Base-by-base conservation (phyloP, 306 rosid genomes). In the Sechiopsis laciniata region DNA sequence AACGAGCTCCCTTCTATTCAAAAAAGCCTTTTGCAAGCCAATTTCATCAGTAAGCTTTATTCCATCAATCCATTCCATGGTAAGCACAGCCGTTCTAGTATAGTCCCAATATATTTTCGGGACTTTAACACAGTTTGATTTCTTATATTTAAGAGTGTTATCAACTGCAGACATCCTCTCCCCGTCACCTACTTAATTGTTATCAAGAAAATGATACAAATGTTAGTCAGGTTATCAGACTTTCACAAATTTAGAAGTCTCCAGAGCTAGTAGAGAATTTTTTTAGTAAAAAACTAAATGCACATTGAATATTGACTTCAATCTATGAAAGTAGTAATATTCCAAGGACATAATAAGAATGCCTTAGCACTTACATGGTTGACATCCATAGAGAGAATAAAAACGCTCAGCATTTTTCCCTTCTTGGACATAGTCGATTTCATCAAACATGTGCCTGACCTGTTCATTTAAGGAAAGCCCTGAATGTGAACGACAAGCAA, bases 361-460 rank as follows among this genome's bases (percentile, higher is more conserved):
- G 50, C 57, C 76, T 68, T 17, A 75, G 60, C 55, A 62, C 95
- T 86, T 86, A 89, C 99, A 37, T 74, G 92, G 80, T 80, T 50
- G 60, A 60, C 62, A 71, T 84, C 90, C 79, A 77, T 89, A 94
- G 50, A 94, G 91, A 78, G 91, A 81, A 73, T 89, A 87, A 79
- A 91, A 94, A 64, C 91, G 99, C 76, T 91, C 96, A 24, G 99
- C 97, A 87, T 89, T 94, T 72, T 83, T 89, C 21, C 88, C 99
- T 90, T 94, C 99, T 17, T 37, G 85, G 58, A 94, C 81, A 81
- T 94, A 94, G 84, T 94, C 89, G 76, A 91, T 94, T 85, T 94
- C 99, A 82, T 94, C 96, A 82, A 94, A 94, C 99, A 94, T 94
- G 87, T 94, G 99, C 59, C 97, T 91, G 71, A 91, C 96, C 97